phyloP scores from a whole-genome alignment of 2,329 filamentous ascomycete genomes.

The Pseudogymnoascus sp. region DNA sequence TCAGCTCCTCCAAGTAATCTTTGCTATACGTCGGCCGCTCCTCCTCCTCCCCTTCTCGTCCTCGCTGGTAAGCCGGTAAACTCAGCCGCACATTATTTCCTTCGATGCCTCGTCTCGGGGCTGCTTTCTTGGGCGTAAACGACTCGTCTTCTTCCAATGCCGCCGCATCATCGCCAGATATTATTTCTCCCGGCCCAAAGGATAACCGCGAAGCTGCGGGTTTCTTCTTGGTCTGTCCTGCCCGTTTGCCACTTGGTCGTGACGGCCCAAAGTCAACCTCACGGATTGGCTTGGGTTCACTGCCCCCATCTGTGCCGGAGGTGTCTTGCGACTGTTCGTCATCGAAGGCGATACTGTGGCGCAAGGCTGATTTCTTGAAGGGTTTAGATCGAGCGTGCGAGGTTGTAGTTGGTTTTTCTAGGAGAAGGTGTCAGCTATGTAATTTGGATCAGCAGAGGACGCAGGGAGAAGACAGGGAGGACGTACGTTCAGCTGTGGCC shows the following conservation, averaged over 20 bases:
- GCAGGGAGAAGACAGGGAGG: slow-evolving; percentile 15
- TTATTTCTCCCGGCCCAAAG: slow-evolving; percentile 59
- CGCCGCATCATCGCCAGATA: slow-evolving; percentile 47
- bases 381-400: slow-evolving; percentile 44
- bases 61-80: slow-evolving; percentile 28
- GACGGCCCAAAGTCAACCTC: slow-evolving; percentile 11
- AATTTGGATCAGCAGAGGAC: slow-evolving; percentile 24
- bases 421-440: slow-evolving; percentile 24
- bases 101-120: slow-evolving; percentile 57
- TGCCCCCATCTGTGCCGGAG: slow-evolving; percentile 3
- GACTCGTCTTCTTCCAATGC: slow-evolving; percentile 45
- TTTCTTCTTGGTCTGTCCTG: slow-evolving; percentile 56
- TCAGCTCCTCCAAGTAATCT: slow-evolving; percentile 79
- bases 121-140: slow-evolving; percentile 56
- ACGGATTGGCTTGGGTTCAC: slow-evolving; percentile 11
- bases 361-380: slow-evolving; percentile 51
- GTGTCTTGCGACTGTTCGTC: slow-evolving; percentile 19
- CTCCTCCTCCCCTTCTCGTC: slow-evolving; percentile 42
- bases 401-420: slow-evolving; percentile 12
- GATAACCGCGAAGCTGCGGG: slow-evolving; percentile 61
- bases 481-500: slow-evolving; percentile 23
- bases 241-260: slow-evolving; percentile 28
- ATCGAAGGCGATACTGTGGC: slow-evolving; percentile 47
- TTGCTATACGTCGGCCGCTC: slow-evolving; percentile 76
- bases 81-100: slow-evolving; percentile 58